Base-by-base conservation (phyloP, 176 grass and related monocot genomes). In the Aegilops umbellulata region DNA sequence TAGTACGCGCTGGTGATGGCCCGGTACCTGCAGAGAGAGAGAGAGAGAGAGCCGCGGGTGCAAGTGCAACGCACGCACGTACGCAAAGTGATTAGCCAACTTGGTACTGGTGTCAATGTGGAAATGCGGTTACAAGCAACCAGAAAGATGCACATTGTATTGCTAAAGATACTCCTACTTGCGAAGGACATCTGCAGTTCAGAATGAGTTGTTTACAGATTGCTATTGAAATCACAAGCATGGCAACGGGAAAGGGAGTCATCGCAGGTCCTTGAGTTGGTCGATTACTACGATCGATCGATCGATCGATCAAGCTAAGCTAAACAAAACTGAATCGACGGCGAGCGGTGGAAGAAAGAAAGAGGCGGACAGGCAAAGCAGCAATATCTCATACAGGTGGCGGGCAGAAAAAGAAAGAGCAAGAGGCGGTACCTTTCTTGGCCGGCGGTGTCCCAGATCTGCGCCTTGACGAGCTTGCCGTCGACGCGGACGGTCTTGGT, bases 401-500 rank as follows among this genome's bases (percentile, higher is more conserved):
- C 27, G 7, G 7, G 67, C 13, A 11, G 29, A 9, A 74, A 49
- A 2, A 74, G 2, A 4, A 32, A n/a, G 4, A 11, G 5, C 8
- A 17, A 7, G 49, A 53, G 49, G 15, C 7, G 0, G 9, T 73
- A 95, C 93, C 93, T 95, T 32, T 95, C 93, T 61, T 95, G 93
- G 2, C 90, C 93, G 55, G 90, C 90, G 85, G 93, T 95, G 87
- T 95, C 93, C 93, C 93, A 95, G 77, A 95, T 95, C 88, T 95
- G 90, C 68, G 85, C 90, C 88, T 95, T 95, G 88, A 95, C 88
- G 80, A 92, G 90, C 93, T 90, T 90, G 32, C 66, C 90, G 49
- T 90, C 90, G 74, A 92, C 85, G 82, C 62, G 90, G 42, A 95
- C 84, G 79, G 90, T 95, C 74, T 91, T 87, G 60, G 90, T 94